phyloP scores from a whole-genome alignment of 768 basidiomycete genomes.

The Podaxis mareebaensis region DNA sequence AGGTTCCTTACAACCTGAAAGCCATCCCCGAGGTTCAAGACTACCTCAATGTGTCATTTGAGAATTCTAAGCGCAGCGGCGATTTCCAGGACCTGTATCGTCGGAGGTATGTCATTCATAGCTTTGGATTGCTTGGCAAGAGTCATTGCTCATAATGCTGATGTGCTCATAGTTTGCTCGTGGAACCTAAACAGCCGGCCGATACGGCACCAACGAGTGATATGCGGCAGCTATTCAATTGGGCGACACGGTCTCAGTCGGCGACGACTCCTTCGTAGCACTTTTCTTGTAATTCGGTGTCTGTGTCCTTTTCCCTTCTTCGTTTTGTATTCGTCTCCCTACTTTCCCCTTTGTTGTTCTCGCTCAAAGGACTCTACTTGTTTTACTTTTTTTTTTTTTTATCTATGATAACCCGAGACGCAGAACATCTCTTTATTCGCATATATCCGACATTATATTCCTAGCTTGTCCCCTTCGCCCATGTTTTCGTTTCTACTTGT shows the following conservation, averaged over 20 bases:
- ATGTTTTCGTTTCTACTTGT: constrained; percentile 17
- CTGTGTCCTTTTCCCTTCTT: constrained; percentile 7
- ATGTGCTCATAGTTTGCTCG: constrained; percentile 56
- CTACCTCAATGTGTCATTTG: constrained; percentile 72
- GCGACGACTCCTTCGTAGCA: constrained; percentile 30
- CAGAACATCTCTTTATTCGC: constrained; percentile 19
- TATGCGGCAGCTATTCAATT: constrained; percentile 77
- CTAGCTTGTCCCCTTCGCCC: constrained; percentile 13
- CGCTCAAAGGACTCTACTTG: too few species aligned
- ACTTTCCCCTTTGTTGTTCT: not conserved
- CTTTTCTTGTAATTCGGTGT: not conserved
- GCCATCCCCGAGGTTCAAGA: constrained; percentile 88
- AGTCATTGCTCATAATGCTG: constrained; percentile 6
- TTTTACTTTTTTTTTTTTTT: not conserved
- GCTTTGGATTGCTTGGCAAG: not conserved
- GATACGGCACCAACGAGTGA: constrained; percentile 66
- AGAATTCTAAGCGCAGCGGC: constrained; percentile 73
- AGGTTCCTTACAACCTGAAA: constrained; percentile 82
- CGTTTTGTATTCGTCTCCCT: not conserved
- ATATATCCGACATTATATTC: constrained; percentile 17
- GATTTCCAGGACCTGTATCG: constrained; percentile 85
- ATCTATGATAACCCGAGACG: constrained; percentile 16
- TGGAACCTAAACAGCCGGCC: constrained; percentile 81
- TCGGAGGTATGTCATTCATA: constrained; percentile 59
- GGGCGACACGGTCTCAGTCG: constrained; percentile 67